Evolutionary conservation across 1,284 basidiomycete species (phyloP).

Genomic region (Rhodotorula sp.): DNA sequence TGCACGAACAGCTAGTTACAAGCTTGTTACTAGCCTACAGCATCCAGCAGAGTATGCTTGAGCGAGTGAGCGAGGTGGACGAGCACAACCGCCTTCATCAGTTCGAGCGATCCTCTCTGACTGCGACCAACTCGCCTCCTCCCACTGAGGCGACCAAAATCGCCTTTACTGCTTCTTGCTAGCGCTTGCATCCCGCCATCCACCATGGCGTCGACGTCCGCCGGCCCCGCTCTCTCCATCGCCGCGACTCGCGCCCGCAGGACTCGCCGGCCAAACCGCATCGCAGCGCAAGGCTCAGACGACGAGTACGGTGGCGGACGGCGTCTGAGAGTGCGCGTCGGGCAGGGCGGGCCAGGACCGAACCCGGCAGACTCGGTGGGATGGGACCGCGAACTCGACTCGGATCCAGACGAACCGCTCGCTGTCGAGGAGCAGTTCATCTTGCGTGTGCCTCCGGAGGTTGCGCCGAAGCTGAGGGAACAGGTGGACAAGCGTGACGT

Average conservation of each 20-base stretch:
- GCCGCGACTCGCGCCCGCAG: constrained; percentile 27
- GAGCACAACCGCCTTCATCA: too few species aligned
- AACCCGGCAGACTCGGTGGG: constrained; percentile 36
- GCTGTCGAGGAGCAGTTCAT: constrained; percentile 98
- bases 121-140: neutral
- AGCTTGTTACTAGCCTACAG: too few species aligned
- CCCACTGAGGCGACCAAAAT: too few species aligned
- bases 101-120: neutral
- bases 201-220: neutral
- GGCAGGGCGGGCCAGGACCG: constrained; percentile 20
- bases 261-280: constrained; percentile 6
- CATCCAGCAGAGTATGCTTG: too few species aligned
- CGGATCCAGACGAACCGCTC: constrained; percentile 80
- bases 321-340: constrained; percentile 63
- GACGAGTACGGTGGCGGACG: constrained; percentile 65
- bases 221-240: constrained; percentile 18
- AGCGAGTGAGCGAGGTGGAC: too few species aligned
- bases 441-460: constrained; percentile 77
- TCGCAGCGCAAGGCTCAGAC: constrained; percentile 10
- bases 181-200: neutral
- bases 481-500: constrained; percentile 34
- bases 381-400: constrained; percentile 81
- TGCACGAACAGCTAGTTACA: too few species aligned
- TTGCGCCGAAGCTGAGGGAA: constrained; percentile 67
- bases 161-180: neutral